phyloP scores from a whole-genome alignment of 495 filamentous ascomycete genomes.

The Neurospora sp. region DNA sequence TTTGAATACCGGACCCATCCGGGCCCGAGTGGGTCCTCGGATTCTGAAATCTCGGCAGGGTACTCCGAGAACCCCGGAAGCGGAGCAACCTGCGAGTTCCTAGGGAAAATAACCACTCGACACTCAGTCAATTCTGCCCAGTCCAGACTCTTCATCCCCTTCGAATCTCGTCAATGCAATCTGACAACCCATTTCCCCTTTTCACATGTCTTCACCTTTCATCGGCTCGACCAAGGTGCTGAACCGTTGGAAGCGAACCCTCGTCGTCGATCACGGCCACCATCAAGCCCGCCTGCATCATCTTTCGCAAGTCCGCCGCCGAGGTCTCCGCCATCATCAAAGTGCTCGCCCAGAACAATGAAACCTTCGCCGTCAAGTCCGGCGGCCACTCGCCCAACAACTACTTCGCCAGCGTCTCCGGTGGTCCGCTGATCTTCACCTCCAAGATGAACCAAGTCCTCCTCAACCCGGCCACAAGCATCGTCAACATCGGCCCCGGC shows the following conservation, averaged over 20 bases:
- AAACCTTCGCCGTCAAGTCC: too few species aligned
- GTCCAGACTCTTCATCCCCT: too few species aligned
- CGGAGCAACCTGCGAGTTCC: neutral
- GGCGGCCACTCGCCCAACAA: too few species aligned
- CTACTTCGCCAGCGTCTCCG: too few species aligned
- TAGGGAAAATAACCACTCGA: too few species aligned
- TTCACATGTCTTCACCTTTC: neutral
- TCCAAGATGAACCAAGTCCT: conserved; percentile 36
- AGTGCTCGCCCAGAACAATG: too few species aligned
- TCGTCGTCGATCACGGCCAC: conserved; percentile 1
- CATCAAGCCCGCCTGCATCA: conserved; percentile 35
- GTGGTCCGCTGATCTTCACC: too few species aligned
- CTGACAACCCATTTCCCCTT: neutral
- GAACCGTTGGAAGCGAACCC: neutral
- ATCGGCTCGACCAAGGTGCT: neutral
- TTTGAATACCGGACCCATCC: neutral
- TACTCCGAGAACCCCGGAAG: neutral
- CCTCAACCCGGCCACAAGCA: conserved; percentile 31
- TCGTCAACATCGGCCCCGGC: conserved; percentile 40
- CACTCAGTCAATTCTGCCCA: too few species aligned
- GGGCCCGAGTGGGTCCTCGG: neutral
- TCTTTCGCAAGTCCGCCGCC: conserved; percentile 30
- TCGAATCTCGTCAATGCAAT: neutral
- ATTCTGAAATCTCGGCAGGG: neutral
- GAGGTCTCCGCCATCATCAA: conserved; percentile 29